Evolutionary conservation across 495 filamentous ascomycete genomes (phyloP), one percentile per base, ranked within the genome.

Genomic region (Podospora fimiseda): DNA sequence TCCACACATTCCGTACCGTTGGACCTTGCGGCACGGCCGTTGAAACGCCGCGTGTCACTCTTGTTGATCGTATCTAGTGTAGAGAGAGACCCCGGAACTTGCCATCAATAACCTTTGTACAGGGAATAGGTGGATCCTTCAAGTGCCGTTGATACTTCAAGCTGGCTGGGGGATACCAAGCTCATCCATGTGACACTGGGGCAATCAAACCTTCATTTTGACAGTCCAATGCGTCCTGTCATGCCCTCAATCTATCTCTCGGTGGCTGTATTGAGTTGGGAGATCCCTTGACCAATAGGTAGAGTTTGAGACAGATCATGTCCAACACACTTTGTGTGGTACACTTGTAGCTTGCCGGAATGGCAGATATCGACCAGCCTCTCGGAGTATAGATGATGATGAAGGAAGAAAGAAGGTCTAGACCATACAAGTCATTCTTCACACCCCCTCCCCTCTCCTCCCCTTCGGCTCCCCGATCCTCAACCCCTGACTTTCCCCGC

Each of bases 131-230:
- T 33, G 27, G 27, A 5, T 11, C 27, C 43, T 41, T 37, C 55
- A 67, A 65, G 60, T 63, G 60, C 62, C 64, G 64, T 58, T 51
- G 23, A 40, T 37, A 45, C 27, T 55, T n/a, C n/a, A n/a, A n/a
- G n/a, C n/a, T 60, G 51, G 60, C 27, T 47, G 52, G 39, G 42
- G 16, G 56, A 53, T 58, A 53, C 54, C 53, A 48, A 52, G 45
- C 27, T 51, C 52, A 50, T 58, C 52, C 63, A 68, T 66, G 65
- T 66, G 65, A 64, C 61, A 57, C 24, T 41, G 33, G 18, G 24
- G 57, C 56, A 66, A 64, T 68, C 61, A 62, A 62, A 52, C 45
- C 49, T 59, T 60, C 57, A 59, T 65, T 57, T 52, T 56, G 49
- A 21, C 50, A 38, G 37, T 52, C 50, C 50, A 44, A 57, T 43